These are phyloP conservation scores for Penstemon newberryi DNA, from an alignment of 257 asterid genomes.

Conservation along the genomic window DNA sequence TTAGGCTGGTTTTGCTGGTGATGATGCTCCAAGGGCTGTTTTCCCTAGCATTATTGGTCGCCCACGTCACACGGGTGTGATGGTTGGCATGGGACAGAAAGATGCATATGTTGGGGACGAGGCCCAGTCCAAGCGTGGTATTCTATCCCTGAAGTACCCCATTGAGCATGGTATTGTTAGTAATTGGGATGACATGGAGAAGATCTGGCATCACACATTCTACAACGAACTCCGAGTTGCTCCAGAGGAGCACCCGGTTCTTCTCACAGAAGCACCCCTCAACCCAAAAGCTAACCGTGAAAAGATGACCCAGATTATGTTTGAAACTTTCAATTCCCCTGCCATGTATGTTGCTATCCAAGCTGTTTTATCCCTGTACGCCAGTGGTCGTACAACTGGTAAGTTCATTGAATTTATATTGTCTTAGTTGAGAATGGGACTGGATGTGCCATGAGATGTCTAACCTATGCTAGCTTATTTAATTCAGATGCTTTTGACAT, in stretches of 20 bases:
- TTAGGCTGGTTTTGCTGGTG: slow-evolving; percentile 56
- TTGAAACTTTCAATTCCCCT: slow-evolving; percentile 46
- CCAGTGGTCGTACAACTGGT: slow-evolving; percentile 51
- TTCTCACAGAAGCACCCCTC: slow-evolving; percentile 50
- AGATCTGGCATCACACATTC: slow-evolving; percentile 50
- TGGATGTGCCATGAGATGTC: background rate
- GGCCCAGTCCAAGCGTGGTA: slow-evolving; percentile 48
- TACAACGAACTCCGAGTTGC: slow-evolving; percentile 48
- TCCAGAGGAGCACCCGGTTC: slow-evolving; percentile 49
- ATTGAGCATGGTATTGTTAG: slow-evolving; percentile 46
- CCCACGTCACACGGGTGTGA: slow-evolving; percentile 53
- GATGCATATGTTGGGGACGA: slow-evolving; percentile 48
- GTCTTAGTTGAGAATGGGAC: background rate
- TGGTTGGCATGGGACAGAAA: slow-evolving; percentile 53
- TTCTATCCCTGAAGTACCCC: slow-evolving; percentile 42
- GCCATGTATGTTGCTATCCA: slow-evolving; percentile 51
- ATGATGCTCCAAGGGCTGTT: slow-evolving; percentile 50
- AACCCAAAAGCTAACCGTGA: slow-evolving; percentile 49
- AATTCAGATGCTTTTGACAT: background rate
- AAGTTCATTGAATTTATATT: slow-evolving; percentile 9
- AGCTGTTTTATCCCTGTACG: slow-evolving; percentile 48
- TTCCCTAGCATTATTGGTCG: slow-evolving; percentile 52
- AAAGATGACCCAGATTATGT: slow-evolving; percentile 51
- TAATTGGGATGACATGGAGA: slow-evolving; percentile 51
- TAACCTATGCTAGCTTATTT: background rate